Evolutionary conservation across 2,329 filamentous ascomycete genomes (phyloP).

Genomic region (Rhinocladiella mackenziei): DNA sequence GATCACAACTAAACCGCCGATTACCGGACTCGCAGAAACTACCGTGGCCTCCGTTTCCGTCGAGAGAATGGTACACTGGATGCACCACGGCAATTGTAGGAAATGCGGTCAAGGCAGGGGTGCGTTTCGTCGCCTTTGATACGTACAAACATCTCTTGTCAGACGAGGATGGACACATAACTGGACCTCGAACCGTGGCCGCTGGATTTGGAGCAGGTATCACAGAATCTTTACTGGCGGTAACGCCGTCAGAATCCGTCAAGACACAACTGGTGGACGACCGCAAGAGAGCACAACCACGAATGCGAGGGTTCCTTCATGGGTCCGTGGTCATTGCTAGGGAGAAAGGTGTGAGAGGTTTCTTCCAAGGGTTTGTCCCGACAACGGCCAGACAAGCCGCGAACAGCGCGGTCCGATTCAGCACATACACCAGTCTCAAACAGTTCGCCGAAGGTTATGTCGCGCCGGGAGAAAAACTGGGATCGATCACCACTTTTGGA

Average conservation of each 20-base stretch:
- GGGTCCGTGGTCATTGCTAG: conserved; percentile 80
- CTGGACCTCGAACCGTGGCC: conserved; percentile 83
- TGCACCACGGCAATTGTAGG: conserved; percentile 96
- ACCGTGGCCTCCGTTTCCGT: conserved; percentile 88
- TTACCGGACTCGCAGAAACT: conserved; percentile 79
- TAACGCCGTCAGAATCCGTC: conserved; percentile 96
- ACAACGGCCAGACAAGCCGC: conserved; percentile 93
- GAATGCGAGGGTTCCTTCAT: conserved; percentile 87
- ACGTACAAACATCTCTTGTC: conserved; percentile 80
- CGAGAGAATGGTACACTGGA: conserved; percentile 87
- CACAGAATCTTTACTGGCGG: conserved; percentile 86
- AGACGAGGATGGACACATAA: conserved; percentile 81
- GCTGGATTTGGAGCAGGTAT: conserved; percentile 93
- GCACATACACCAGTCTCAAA: conserved; percentile 82
- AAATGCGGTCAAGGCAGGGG: conserved; percentile 93
- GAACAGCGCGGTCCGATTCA: conserved; percentile 88
- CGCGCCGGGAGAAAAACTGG: conserved; percentile 90
- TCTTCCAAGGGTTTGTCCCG: conserved; percentile 95
- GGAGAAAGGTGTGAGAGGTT: conserved; percentile 82
- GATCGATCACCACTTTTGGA: conserved; percentile 79
- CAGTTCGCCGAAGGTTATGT: conserved; percentile 90
- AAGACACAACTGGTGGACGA: conserved; percentile 99
- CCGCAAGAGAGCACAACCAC: conserved; percentile 76
- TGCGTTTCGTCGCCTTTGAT: conserved; percentile 95
- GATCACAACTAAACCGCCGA: conserved; percentile 84